Evolutionary conservation across 371 early-diverging fungal genomes (phyloP).

Genomic region (Sanchytrium tribonematis): DNA sequence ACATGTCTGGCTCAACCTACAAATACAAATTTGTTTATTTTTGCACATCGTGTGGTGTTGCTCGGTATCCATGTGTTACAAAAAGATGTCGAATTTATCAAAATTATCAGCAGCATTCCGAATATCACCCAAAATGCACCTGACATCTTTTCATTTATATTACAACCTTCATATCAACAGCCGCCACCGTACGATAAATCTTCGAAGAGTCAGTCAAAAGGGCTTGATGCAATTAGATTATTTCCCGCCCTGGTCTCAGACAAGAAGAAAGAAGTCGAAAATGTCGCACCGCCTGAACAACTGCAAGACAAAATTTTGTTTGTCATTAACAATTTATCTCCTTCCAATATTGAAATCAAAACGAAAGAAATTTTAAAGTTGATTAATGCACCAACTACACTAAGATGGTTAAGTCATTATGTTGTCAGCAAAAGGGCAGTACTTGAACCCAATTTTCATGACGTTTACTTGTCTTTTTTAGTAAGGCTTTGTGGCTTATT

Average conservation of each 20-base stretch:
- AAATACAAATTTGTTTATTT: neutral
- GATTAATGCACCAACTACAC: constrained; percentile 25
- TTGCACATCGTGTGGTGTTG: neutral
- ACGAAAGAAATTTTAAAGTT: constrained; percentile 40
- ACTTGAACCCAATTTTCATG: constrained; percentile 77
- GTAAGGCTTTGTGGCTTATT: constrained; percentile 18
- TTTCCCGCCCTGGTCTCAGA: neutral
- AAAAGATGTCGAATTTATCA: neutral
- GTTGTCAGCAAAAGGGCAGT: constrained; percentile 73
- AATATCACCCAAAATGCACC: neutral
- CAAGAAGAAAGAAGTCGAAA: neutral
- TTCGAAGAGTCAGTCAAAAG: no score
- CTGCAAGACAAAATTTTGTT: constrained; percentile 76
- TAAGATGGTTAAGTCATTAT: constrained; percentile 69
- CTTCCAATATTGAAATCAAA: constrained; percentile 52
- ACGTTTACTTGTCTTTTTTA: constrained; percentile 46
- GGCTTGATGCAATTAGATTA: neutral
- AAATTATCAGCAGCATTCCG: neutral
- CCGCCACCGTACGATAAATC: neutral
- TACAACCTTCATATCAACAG: neutral
- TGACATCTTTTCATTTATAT: neutral
- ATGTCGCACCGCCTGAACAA: constrained; percentile 23
- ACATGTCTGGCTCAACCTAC: neutral
- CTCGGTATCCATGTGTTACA: neutral
- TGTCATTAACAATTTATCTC: constrained; percentile 75